Evolutionary conservation across 1,284 basidiomycete genomes (phyloP).

Genomic region (Cryptococcus floricola): DNA sequence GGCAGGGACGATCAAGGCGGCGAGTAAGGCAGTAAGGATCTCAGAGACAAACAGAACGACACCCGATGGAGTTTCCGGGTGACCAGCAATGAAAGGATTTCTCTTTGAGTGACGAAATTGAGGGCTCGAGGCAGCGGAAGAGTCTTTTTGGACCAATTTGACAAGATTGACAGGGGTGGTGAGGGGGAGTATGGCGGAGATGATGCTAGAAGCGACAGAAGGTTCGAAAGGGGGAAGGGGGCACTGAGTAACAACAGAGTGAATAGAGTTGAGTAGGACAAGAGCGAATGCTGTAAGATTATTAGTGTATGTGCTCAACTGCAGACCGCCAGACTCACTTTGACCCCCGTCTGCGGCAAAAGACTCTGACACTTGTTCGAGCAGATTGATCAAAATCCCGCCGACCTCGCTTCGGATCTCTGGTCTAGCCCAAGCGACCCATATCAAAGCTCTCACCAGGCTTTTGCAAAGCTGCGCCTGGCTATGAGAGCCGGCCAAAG

Average conservation of each 20-base stretch:
- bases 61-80: conserved; percentile 30
- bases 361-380: conserved; percentile 19
- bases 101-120: background rate
- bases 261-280: conserved; percentile 29
- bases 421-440: conserved; percentile 32
- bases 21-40: conserved; percentile 36
- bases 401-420: conserved; percentile 18
- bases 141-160: conserved; percentile 29
- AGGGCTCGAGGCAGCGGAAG: conserved; percentile 14
- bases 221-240: conserved; percentile 23
- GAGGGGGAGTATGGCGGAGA: conserved; percentile 20
- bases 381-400: conserved; percentile 21
- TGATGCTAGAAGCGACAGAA: conserved; percentile 12
- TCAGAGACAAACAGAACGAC: conserved; percentile 36
- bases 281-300: conserved; percentile 25
- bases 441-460: conserved; percentile 34
- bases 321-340: conserved; percentile 14
- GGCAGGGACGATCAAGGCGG: conserved; percentile 25
- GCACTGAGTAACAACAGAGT: conserved; percentile 27
- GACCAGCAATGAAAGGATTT: conserved; percentile 26
- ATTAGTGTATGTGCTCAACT: background rate
- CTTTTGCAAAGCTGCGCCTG: conserved; percentile 34
- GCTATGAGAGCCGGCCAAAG: conserved; percentile 15
- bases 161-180: conserved; percentile 30
- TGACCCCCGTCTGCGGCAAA: conserved; percentile 10